Base-by-base conservation (phyloP, 78 protist species). In the Goniomonas avonlea region DNA sequence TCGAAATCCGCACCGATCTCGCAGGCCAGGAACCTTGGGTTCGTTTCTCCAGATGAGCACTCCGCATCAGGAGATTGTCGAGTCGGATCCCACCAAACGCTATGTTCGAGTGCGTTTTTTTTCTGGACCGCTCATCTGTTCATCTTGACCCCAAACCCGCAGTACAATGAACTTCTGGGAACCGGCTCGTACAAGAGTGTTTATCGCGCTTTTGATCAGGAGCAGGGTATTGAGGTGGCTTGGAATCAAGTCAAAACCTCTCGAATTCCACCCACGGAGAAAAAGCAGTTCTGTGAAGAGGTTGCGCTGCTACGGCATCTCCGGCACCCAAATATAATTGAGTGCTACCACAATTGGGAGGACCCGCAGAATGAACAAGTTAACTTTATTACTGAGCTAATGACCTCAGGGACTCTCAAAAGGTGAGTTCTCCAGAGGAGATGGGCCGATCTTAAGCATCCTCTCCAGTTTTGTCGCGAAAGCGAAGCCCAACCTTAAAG, bases 371-470 rank as follows among this genome's bases (percentile, higher is more conserved):
- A 15, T 17, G 21, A 20, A 7, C n/a, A 47, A 4, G 20, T 89
- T 32, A 78, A 84, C n/a, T 90, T 94, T 71, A 87, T 92, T 27
- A 87, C 95, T 17, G 97, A 94, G 80, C 79, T 86, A 21, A 92
- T 94, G 95, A 71, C 93, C 3, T 82, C 90, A 9, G 97, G 97
- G 23, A 85, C 92, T 7, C 85, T 94, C 32, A 68, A 80, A 37
- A 60, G 70, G 84, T 91, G 55, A 5, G 60, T 39, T 1, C 17
- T 25, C 5, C 27, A 13, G n/a, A 18, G 21, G 20, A 9, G 3
- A 38, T 1, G 55, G 37, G 27, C 43, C 3, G 35, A 0, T 31
- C 7, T 41, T 29, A 45, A 27, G 1, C 40, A 31, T 27, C 18
- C 18, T 47, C 3, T 58, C 34, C 74, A 77, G 82, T 23, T 82